These are phyloP conservation scores for Vigna mungo DNA, from an alignment of 306 rosid species.

Conservation along the genomic window DNA sequence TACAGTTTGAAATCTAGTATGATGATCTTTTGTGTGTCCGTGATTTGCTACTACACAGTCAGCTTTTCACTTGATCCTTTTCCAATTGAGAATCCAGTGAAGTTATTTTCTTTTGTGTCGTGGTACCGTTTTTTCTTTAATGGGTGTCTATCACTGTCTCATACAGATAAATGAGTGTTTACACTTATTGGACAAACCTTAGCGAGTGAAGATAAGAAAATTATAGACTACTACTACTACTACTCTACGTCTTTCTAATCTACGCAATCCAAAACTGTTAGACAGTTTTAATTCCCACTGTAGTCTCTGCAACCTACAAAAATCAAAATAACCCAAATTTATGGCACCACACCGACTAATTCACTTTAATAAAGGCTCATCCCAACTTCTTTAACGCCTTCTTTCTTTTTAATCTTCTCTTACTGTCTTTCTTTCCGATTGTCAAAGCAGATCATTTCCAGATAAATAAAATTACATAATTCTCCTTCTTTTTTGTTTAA, in stretches of 20 bases:
- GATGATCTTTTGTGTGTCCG: slow-evolving; percentile 38
- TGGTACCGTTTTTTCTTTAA: slow-evolving; percentile 57
- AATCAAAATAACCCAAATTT: slow-evolving; percentile 24
- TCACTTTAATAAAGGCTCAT: not conserved
- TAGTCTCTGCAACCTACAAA: not conserved
- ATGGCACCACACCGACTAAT: slow-evolving; percentile 43
- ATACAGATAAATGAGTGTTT: slow-evolving; percentile 55
- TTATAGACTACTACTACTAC: not conserved
- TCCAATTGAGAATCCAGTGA: slow-evolving; percentile 44
- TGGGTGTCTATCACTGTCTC: slow-evolving; percentile 67
- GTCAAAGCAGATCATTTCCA: too few relatives aligned
- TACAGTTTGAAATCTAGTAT: slow-evolving; percentile 36
- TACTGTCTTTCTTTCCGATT: too few relatives aligned
- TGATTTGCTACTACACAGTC: slow-evolving; percentile 37
- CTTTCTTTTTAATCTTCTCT: not conserved
- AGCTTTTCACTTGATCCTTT: slow-evolving; percentile 42
- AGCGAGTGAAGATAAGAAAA: slow-evolving; percentile 38
- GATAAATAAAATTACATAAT: too few relatives aligned
- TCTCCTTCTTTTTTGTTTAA: too few relatives aligned
- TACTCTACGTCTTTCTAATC: not conserved
- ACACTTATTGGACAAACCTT: slow-evolving; percentile 51
- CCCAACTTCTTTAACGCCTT: not conserved
- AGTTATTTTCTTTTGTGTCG: slow-evolving; percentile 25
- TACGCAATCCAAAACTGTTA: slow-evolving; percentile 8
- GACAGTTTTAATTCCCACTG: slow-evolving; percentile 14